Conservation (phyloP, 441 rosid genomes). For the Corymbia citriodora region DNA sequence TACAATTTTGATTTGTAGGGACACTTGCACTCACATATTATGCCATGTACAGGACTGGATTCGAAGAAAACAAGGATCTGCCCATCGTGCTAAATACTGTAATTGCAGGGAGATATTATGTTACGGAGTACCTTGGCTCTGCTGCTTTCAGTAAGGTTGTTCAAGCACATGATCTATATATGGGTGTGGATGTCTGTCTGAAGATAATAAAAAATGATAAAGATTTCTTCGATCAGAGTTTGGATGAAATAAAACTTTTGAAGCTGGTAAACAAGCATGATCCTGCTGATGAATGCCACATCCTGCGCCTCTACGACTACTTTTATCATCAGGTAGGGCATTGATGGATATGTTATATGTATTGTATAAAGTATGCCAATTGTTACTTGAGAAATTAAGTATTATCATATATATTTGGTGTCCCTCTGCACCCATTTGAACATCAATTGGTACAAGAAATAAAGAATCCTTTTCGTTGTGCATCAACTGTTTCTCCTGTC, state of each 20-base stretch:
- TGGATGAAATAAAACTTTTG: slow-evolving; percentile 93
- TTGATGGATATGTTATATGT: not conserved
- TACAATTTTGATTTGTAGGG: not conserved
- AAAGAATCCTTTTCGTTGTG: not conserved
- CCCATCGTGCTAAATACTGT: slow-evolving; percentile 66
- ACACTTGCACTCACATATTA: slow-evolving; percentile 10
- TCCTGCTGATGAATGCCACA: slow-evolving; percentile 72
- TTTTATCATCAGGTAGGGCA: slow-evolving; percentile 76
- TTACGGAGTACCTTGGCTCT: slow-evolving; percentile 83
- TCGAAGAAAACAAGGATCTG: slow-evolving; percentile 84
- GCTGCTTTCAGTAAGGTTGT: slow-evolving; percentile 95
- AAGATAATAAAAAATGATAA: slow-evolving; percentile 95
- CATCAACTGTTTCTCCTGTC: not conserved
- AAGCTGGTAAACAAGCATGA: slow-evolving; percentile 86
- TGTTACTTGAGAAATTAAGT: not conserved
- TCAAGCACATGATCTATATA: slow-evolving; percentile 84
- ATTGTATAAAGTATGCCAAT: not conserved
- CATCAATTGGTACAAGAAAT: not conserved
- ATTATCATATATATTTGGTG: not conserved
- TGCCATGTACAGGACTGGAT: slow-evolving; percentile 76
- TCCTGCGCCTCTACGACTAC: slow-evolving; percentile 87
- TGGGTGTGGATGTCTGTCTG: slow-evolving; percentile 67
- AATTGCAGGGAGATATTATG: slow-evolving; percentile 85
- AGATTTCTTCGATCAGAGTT: slow-evolving; percentile 94
- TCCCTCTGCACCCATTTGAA: not conserved